Base-by-base conservation (phyloP, 1,139 yeast species). In the Oligophagozyma castellii region DNA sequence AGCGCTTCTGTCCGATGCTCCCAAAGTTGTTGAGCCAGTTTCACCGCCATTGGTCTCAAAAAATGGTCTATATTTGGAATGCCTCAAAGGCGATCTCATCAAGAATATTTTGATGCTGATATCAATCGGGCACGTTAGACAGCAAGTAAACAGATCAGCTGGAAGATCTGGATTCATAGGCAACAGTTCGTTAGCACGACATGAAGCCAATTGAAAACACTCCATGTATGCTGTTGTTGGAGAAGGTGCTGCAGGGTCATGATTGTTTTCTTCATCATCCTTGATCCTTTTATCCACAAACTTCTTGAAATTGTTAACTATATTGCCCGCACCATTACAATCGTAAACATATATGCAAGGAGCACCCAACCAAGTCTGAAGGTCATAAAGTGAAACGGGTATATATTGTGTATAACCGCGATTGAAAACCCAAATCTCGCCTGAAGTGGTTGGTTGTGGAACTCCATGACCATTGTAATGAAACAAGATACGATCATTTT, bases 391-490 rank as follows among this genome's bases (percentile, higher is more conserved):
- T 4, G 95, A 80, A 2, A 89, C 92, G 1, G 99, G 99, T 36
- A 89, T 89, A 51, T 89, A 89, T 56, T 89, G 98, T 1, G 98
- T 89, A 52, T 86, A 92, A 1, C 95, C 95, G 42, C 95, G 63
- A 53, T 89, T 89, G 58, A 89, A 89, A 11, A 92, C 96, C 99
- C 99, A 89, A 14, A 89, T 83, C 49, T 89, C 99, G n/a, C 99
- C 99, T 31, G 86, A 73, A 16, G 84, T 73, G 0, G 98, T 92
- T 1, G 99, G 98, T 41, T 84, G 84, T 0, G 99, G 99, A 2
- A 89, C 99, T 12, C 99, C 99, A 49, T 89, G 99, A 3, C 99
- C 99, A 46, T 89, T 89, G 52, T 92, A 89, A 51, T 92, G 98
- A 53, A 89, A 89, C 30, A 89, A 54, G 7, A 86, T 78, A 31